Evolutionary conservation across 192 early-diverging fungal genomes (phyloP).

Genomic region (Cetraspora pellucida): DNA sequence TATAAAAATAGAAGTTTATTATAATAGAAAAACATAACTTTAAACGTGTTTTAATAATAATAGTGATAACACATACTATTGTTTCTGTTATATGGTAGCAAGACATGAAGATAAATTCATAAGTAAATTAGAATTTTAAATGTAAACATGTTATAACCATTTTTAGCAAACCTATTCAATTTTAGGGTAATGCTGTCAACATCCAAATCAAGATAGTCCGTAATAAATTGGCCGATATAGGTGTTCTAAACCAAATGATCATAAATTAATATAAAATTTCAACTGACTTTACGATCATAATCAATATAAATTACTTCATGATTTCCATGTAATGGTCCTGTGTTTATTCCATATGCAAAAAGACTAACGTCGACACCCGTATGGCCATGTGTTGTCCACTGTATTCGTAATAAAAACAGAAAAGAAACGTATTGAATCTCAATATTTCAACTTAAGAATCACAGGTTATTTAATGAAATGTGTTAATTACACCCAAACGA

Average conservation of each 20-base stretch:
- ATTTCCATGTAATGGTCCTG: slow-evolving; percentile 53
- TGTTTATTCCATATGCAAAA: slow-evolving; percentile 59
- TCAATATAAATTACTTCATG: slow-evolving; percentile 48
- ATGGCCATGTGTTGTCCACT: slow-evolving; percentile 90
- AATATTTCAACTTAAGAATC: slow-evolving; percentile 13
- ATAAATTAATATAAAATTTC: background rate
- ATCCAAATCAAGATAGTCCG: slow-evolving; percentile 55
- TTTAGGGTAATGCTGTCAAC: slow-evolving; percentile 48
- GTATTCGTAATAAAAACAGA: slow-evolving; percentile 26
- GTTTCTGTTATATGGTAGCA: too few relatives aligned
- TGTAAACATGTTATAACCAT: background rate
- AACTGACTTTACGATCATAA: background rate
- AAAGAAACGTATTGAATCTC: slow-evolving; percentile 20
- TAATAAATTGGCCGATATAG: slow-evolving; percentile 62
- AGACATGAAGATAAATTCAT: background rate
- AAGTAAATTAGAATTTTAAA: background rate
- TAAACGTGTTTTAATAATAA: background rate
- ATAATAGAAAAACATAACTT: background rate
- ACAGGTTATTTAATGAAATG: background rate
- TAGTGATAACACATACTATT: too few relatives aligned
- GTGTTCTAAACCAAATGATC: slow-evolving; percentile 46
- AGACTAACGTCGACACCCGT: slow-evolving; percentile 92
- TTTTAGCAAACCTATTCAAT: slow-evolving; percentile 42
- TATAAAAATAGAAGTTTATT: background rate
- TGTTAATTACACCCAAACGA: slow-evolving; percentile 54